Evolutionary conservation across 768 basidiomycete species (phyloP).

Genomic region (Lentinula lateritia): DNA sequence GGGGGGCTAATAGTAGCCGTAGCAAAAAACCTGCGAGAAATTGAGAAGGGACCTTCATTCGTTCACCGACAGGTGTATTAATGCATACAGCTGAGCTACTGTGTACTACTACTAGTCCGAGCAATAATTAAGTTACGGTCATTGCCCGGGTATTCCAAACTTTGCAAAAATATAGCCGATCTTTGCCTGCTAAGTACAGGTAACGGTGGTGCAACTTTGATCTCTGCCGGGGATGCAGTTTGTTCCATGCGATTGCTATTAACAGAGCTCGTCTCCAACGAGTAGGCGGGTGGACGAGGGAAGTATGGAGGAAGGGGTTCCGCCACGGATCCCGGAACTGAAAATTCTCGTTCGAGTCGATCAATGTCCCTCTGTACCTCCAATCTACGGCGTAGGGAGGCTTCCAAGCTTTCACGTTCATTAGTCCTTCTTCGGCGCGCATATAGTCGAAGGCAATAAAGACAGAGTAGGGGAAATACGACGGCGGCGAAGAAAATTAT

Average conservation of each 20-base stretch:
- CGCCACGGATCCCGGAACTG: not conserved
- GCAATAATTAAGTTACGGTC: not conserved
- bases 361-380: not conserved
- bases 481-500: not conserved
- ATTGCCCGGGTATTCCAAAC: not conserved
- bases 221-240: not conserved
- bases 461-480: not conserved
- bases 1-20: no score
- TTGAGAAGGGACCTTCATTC: not conserved
- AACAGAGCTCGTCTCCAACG: not conserved
- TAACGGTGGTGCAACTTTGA: not conserved
- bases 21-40: no score
- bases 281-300: constrained; percentile 1
- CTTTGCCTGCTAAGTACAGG: not conserved
- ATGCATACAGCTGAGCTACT: not conserved
- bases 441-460: not conserved
- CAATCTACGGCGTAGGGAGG: not conserved
- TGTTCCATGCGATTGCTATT: not conserved
- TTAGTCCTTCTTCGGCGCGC: not conserved
- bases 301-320: constrained; percentile 5
- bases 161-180: not conserved
- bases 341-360: not conserved
- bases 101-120: not conserved
- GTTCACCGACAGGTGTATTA: not conserved
- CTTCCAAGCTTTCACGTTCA: not conserved